phyloP scores from a whole-genome alignment of 495 filamentous ascomycete genomes.

The Friedmanniomyces endolithicus region DNA sequence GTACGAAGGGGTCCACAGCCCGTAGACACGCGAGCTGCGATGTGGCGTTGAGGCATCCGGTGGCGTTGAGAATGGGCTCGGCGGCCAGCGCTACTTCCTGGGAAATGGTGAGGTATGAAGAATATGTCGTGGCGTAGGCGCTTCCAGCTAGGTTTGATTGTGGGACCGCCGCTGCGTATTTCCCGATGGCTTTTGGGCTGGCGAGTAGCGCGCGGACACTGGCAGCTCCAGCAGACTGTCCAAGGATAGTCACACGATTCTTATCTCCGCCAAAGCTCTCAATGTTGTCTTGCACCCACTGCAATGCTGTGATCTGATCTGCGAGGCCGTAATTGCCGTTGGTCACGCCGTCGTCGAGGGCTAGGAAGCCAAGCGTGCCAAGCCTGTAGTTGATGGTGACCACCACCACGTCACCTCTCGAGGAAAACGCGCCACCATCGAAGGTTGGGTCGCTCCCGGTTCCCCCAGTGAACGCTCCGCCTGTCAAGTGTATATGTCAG shows the following conservation, averaged over 20 bases:
- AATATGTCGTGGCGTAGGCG: conserved; percentile 31
- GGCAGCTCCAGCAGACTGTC: conserved; percentile 43
- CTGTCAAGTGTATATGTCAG: not conserved
- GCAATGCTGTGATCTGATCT: conserved; percentile 31
- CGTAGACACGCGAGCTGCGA: conserved; percentile 37
- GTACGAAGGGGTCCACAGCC: conserved; percentile 26
- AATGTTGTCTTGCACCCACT: conserved; percentile 24
- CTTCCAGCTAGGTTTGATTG: conserved; percentile 39
- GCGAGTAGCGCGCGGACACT: conserved; percentile 43
- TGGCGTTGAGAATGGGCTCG: conserved; percentile 31
- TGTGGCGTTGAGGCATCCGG: conserved; percentile 33
- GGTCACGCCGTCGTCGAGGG: conserved; percentile 26
- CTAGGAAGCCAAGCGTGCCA: conserved; percentile 34
- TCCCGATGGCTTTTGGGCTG: conserved; percentile 38
- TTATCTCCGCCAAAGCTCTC: conserved; percentile 25
- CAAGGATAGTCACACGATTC: conserved; percentile 32
- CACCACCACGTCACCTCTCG: conserved; percentile 37
- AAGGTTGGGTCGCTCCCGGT: conserved; percentile 25
- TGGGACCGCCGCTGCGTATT: conserved; percentile 39
- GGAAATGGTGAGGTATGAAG: conserved; percentile 36
- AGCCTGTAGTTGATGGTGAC: conserved; percentile 39
- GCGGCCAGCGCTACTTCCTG: conserved; percentile 30
- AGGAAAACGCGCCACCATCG: conserved; percentile 40
- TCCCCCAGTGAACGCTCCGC: conserved; percentile 23
- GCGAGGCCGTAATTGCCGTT: conserved; percentile 45